Evolutionary conservation across 1,284 basidiomycete genomes (phyloP), one percentile per base, ranked within the genome.

Genomic region (Lentinus polychrous): DNA sequence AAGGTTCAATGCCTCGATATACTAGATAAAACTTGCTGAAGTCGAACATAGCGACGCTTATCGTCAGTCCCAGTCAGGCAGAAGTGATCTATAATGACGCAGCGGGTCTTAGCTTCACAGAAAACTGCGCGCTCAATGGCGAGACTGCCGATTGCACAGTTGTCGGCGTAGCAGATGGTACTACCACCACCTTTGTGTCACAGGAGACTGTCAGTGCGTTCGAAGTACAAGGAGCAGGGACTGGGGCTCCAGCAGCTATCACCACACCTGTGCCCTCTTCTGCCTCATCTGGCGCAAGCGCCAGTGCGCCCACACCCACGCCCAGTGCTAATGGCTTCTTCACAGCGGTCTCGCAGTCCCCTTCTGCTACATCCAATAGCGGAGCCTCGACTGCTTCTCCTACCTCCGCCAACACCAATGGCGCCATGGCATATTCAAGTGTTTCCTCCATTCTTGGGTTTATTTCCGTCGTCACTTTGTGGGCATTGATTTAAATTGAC

Each of bases 21-120:
- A 14, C 22, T n/a, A 4, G 31, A 14, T n/a, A n/a, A n/a, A n/a
- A n/a, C 23, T 41, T n/a, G 17, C 14, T 41, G 7, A n/a, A 6
- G 18, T 8, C 23, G 7, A 20, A 6, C 33, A 35, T 48, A 66
- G 64, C 60, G 8, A 66, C 64, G 3, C 56, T 66, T 33, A 56
- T 64, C 43, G 56, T 52, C 5, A 63, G 60, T 6, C 51, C 64
- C 8, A 57, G 46, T 35, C 56, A 57, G 23, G 63, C 59, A 17
- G 46, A 60, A 27, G 23, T 65, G 31, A 56, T 58, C 23, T 59
- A 57, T 49, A 50, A 52, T 35, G 49, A 59, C 41, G 48, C 54
- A 8, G 43, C 51, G 18, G n/a, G 57, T 14, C 43, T 45, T 8
- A 27, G 27, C 27, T 23, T 61, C 15, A 53, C 53, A 24, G 62